Percentiles rank a stretch among this genome's conserved stretches.
These are phyloP conservation scores for Solanum sejunctum DNA, from an alignment of 257 asterid genomes.

Conservation along the genomic window DNA sequence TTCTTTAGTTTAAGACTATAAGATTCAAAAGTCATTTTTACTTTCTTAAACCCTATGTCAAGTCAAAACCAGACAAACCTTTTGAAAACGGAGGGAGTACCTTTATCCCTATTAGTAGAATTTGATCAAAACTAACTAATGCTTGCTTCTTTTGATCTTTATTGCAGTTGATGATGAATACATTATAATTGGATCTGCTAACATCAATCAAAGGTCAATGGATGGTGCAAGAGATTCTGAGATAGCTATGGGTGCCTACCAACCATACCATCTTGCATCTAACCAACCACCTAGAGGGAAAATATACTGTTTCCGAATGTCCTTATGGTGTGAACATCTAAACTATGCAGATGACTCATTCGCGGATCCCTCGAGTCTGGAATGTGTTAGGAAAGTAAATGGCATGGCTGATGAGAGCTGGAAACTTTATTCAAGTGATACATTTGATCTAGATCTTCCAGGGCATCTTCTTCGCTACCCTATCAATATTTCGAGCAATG, in stretches of 20 bases:
- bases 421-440: slow-evolving; percentile 34
- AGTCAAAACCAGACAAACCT: neutral
- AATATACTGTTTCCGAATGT: slow-evolving; percentile 50
- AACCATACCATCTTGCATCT: slow-evolving; percentile 46
- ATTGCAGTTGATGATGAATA: slow-evolving; percentile 82
- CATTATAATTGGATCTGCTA: slow-evolving; percentile 81
- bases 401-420: slow-evolving; percentile 45
- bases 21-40: neutral
- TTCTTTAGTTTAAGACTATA: neutral
- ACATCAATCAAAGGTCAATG: slow-evolving; percentile 93
- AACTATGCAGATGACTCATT: slow-evolving; percentile 12
- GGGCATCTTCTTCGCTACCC: slow-evolving; percentile 85
- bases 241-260: slow-evolving; percentile 92
- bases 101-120: neutral
- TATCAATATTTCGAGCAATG: slow-evolving; percentile 25
- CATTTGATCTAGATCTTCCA: slow-evolving; percentile 28
- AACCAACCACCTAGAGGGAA: slow-evolving; percentile 33
- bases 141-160: neutral
- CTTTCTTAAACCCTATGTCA: neutral
- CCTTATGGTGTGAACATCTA: slow-evolving; percentile 77
- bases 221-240: slow-evolving; percentile 81
- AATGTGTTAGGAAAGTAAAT: slow-evolving; percentile 42
- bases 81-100: neutral
- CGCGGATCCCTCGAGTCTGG: slow-evolving; percentile 41
- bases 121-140: neutral